Percentiles rank a stretch among this genome's conserved stretches.
These are phyloP conservation scores for Tilletiopsis washingtonensis DNA, from an alignment of 1,284 basidiomycete species.

Conservation along the genomic window DNA sequence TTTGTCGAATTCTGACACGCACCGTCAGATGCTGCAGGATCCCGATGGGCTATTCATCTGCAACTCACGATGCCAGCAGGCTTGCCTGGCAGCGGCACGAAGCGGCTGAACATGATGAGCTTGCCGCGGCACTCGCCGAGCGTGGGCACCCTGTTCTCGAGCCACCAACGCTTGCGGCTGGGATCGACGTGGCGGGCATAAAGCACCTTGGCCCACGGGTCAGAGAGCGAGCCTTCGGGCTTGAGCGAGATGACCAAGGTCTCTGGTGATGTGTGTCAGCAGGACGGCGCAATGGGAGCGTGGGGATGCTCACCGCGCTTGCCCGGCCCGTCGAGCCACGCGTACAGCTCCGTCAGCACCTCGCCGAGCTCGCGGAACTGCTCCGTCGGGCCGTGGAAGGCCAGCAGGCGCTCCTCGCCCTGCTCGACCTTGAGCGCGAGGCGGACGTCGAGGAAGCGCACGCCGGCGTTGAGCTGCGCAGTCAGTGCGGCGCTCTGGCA, in stretches of 20 bases:
- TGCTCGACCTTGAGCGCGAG: conserved; percentile 18
- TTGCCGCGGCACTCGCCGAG: conserved; percentile 21
- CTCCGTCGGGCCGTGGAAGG: conserved; percentile 30
- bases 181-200: conserved; percentile 11
- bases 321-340: conserved; percentile 9
- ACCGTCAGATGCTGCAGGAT: too few species aligned
- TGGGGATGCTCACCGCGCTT: conserved; percentile 1
- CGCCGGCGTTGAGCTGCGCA: conserved; percentile 23
- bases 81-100: conserved; percentile 13
- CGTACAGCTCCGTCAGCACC: conserved; percentile 18
- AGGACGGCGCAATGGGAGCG: background rate
- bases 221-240: conserved; percentile 18
- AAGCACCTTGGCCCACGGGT: conserved; percentile 14
- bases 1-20: conserved; percentile 20
- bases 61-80: conserved; percentile 17
- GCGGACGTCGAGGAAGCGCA: conserved; percentile 32
- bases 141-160: conserved; percentile 15
- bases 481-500: conserved; percentile 17
- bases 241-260: conserved; percentile 27
- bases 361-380: conserved; percentile 22
- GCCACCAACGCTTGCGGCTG: conserved; percentile 11
- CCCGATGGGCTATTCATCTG: too few species aligned
- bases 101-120: conserved; percentile 23
- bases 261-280: conserved; percentile 5
- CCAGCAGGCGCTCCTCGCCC: conserved; percentile 11